These are phyloP conservation scores for Penicillium cinerascens DNA, from an alignment of 495 filamentous ascomycete genomes.

Conservation along the genomic window DNA sequence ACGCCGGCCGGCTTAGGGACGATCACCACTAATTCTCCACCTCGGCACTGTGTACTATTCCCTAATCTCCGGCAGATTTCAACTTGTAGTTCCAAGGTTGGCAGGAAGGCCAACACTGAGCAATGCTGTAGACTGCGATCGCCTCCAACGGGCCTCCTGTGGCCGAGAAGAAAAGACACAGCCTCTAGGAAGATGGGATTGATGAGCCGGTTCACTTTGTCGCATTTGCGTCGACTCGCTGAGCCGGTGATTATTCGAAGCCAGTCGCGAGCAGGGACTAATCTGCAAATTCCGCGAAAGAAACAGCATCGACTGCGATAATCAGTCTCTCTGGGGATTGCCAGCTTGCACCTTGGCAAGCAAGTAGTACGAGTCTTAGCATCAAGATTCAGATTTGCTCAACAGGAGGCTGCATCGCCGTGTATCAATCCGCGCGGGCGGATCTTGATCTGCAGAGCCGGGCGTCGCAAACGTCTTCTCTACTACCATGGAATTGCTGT, in stretches of 20 bases:
- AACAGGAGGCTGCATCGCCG: slow-evolving; percentile 45
- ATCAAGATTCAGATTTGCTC: slow-evolving; percentile 46
- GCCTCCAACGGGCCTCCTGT: neutral
- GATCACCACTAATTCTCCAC: too few species aligned
- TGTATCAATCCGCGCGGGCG: slow-evolving; percentile 39
- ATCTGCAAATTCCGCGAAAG: neutral
- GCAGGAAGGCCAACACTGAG: neutral
- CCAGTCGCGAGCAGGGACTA: neutral
- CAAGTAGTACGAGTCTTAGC: neutral
- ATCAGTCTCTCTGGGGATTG: neutral
- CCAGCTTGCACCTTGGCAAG: neutral
- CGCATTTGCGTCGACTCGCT: neutral
- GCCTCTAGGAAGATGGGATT: neutral
- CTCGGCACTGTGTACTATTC: too few species aligned
- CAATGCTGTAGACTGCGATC: slow-evolving; percentile 1
- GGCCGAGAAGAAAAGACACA: neutral
- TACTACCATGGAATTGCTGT: slow-evolving; percentile 35
- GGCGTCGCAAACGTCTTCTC: slow-evolving; percentile 30
- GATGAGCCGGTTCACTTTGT: neutral
- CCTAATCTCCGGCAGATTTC: too few species aligned
- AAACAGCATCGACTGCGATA: slow-evolving; percentile 7
- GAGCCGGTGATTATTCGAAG: neutral
- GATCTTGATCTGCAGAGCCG: slow-evolving; percentile 37
- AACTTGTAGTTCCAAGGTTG: neutral
- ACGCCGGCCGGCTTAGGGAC: too few species aligned